Percentiles rank a stretch among this genome's conserved stretches.
Evolutionary conservation across 1,139 yeast species (phyloP).

Genomic region (Kurtzmaniella quercitrusa): DNA sequence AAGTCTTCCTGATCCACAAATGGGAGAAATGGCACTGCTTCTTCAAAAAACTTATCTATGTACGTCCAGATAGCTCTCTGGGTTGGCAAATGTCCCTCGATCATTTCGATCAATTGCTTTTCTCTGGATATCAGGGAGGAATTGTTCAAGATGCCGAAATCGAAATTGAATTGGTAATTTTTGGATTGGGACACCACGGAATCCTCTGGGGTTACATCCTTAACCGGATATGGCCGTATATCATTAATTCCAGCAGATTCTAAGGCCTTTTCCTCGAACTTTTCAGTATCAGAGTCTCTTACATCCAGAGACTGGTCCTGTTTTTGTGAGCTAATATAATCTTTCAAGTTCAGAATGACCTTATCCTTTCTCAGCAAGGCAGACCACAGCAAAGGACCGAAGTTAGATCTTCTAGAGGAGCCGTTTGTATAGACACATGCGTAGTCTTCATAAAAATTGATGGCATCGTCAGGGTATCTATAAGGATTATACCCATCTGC

Average conservation of each 20-base stretch:
- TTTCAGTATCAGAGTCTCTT: background rate
- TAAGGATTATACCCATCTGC: constrained; percentile 9
- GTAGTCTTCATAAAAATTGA: constrained; percentile 32
- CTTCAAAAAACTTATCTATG: constrained; percentile 21
- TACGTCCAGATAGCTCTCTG: constrained; percentile 24
- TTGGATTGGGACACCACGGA: constrained; percentile 22
- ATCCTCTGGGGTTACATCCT: background rate
- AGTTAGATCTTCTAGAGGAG: constrained; percentile 22
- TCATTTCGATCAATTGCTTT: constrained; percentile 21
- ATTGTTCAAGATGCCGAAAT: constrained; percentile 9
- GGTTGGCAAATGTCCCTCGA: constrained; percentile 27
- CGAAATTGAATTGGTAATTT: constrained; percentile 20
- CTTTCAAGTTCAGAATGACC: constrained; percentile 24
- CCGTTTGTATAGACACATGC: constrained; percentile 22
- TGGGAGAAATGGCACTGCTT: constrained; percentile 27
- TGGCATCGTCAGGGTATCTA: constrained; percentile 13
- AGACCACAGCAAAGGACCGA: constrained; percentile 40
- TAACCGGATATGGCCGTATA: constrained; percentile 9
- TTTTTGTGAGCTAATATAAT: constrained; percentile 8
- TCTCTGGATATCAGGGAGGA: constrained; percentile 23
- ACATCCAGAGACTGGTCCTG: background rate
- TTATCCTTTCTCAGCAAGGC: constrained; percentile 33
- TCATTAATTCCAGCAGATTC: constrained; percentile 15
- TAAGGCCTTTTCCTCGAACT: constrained; percentile 6
- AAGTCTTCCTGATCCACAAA: constrained; percentile 27